Conservation (phyloP, 495 filamentous ascomycete species). For the Penicillium tannophilum region DNA sequence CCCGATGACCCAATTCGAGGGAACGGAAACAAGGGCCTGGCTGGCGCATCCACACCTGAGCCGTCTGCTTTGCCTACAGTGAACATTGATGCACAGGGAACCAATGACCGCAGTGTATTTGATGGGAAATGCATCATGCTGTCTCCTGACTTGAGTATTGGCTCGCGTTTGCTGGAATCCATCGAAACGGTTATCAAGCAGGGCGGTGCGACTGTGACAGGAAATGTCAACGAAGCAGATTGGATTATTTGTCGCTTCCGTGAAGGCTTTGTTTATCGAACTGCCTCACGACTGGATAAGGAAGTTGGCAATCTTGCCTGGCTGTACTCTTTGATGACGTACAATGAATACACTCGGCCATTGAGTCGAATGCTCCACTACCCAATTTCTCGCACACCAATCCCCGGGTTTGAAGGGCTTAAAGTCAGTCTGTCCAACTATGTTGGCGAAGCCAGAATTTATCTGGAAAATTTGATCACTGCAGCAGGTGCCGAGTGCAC, state of each 20-base stretch:
- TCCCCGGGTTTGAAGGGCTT: slow-evolving; percentile 76
- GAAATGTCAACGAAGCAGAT: slow-evolving; percentile 68
- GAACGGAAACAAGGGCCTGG: slow-evolving; percentile 59
- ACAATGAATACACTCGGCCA: slow-evolving; percentile 85
- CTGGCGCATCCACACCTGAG: slow-evolving; percentile 71
- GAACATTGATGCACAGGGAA: slow-evolving; percentile 28
- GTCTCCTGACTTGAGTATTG: slow-evolving; percentile 69
- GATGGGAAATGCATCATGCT: slow-evolving; percentile 58
- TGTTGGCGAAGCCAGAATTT: slow-evolving; percentile 87
- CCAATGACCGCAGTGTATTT: slow-evolving; percentile 53
- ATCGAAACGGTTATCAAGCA: slow-evolving; percentile 68
- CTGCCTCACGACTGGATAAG: slow-evolving; percentile 71
- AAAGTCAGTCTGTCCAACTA: slow-evolving; percentile 93
- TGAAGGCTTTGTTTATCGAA: slow-evolving; percentile 75
- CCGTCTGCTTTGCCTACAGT: slow-evolving; percentile 57
- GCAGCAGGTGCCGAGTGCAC: slow-evolving; percentile 85
- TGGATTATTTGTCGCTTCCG: slow-evolving; percentile 87
- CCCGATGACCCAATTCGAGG: slow-evolving; percentile 57
- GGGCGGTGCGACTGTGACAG: slow-evolving; percentile 69
- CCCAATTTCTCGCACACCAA: slow-evolving; percentile 69
- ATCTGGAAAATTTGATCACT: slow-evolving; percentile 87
- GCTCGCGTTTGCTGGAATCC: slow-evolving; percentile 61
- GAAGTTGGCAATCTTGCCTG: slow-evolving; percentile 90
- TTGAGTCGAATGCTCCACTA: slow-evolving; percentile 84
- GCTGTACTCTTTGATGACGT: slow-evolving; percentile 88